Evolutionary conservation across 257 asterid species (phyloP).

Genomic region (Buddleja alternifolia): DNA sequence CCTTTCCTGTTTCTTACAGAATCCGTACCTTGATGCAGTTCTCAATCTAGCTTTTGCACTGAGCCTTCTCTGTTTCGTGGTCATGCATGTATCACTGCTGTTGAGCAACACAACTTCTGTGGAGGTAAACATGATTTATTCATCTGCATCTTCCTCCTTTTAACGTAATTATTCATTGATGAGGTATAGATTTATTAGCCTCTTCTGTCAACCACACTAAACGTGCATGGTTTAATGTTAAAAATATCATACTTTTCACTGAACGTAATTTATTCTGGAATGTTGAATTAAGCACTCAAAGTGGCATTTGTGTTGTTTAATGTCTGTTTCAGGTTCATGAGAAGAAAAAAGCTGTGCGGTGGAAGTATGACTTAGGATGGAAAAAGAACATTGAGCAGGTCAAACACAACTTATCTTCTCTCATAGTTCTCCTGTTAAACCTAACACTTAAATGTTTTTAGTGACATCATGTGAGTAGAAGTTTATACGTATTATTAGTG

Average conservation of each 20-base stretch:
- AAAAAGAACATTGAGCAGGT: conserved; percentile 87
- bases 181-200: not conserved
- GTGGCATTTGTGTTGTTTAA: conserved; percentile 21
- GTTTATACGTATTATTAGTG: not conserved
- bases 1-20: conserved; percentile 62
- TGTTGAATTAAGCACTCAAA: conserved; percentile 13
- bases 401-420: conserved; percentile 4
- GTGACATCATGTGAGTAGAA: not conserved
- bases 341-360: conserved; percentile 53
- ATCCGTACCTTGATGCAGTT: conserved; percentile 87
- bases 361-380: conserved; percentile 84
- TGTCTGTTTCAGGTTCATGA: conserved; percentile 69
- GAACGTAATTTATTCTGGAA: conserved; percentile 7
- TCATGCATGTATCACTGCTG: conserved; percentile 71
- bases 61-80: conserved; percentile 85
- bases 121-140: conserved; percentile 52
- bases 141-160: conserved; percentile 7
- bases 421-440: not conserved
- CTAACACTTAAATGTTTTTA: not conserved
- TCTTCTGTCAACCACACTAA: conserved; percentile 10
- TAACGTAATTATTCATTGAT: conserved; percentile 9
- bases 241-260: not conserved
- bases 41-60: conserved; percentile 80
- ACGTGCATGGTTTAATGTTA: conserved; percentile 12
- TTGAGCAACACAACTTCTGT: conserved; percentile 85